These are phyloP conservation scores for Handroanthus guayacan DNA, from an alignment of 257 asterid genomes.

Conservation along the genomic window DNA sequence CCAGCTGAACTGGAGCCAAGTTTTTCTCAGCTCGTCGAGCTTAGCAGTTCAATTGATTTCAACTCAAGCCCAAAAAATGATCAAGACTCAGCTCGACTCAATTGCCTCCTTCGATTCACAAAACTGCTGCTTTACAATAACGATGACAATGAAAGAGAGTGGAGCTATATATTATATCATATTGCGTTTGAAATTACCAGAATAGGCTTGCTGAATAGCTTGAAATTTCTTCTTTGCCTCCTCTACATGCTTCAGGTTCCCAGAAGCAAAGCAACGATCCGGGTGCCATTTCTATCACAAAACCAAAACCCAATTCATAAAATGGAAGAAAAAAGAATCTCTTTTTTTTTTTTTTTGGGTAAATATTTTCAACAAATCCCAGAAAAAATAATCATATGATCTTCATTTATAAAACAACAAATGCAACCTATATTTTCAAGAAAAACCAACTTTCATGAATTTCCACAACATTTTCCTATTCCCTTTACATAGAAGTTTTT, in stretches of 20 bases:
- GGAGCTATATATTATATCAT: not conserved
- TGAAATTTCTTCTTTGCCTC: conserved; percentile 87
- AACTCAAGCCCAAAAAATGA: too few species aligned
- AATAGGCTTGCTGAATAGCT: conserved; percentile 85
- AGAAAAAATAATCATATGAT: not conserved
- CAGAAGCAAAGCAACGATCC: conserved; percentile 76
- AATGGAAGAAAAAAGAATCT: not conserved
- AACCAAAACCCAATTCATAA: conserved; percentile 11
- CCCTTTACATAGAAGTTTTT: conserved; percentile 2
- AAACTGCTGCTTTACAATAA: not conserved
- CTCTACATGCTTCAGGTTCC: conserved; percentile 56
- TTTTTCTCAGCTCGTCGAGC: too few species aligned
- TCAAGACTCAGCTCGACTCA: too few species aligned
- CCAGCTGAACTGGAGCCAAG: too few species aligned
- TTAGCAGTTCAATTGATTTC: too few species aligned
- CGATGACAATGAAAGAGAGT: not conserved
- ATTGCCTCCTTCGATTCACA: not conserved
- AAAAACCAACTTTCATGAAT: not conserved
- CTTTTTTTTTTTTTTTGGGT: too few species aligned
- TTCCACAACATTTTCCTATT: not conserved
- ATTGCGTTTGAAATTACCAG: conserved; percentile 50
- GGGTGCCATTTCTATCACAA: conserved; percentile 87
- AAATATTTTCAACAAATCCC: not conserved
- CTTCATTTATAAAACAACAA: conserved; percentile 14
- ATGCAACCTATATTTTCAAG: not conserved